phyloP scores from a whole-genome alignment of 1,284 basidiomycete species.

The Chalciporus sp. region DNA sequence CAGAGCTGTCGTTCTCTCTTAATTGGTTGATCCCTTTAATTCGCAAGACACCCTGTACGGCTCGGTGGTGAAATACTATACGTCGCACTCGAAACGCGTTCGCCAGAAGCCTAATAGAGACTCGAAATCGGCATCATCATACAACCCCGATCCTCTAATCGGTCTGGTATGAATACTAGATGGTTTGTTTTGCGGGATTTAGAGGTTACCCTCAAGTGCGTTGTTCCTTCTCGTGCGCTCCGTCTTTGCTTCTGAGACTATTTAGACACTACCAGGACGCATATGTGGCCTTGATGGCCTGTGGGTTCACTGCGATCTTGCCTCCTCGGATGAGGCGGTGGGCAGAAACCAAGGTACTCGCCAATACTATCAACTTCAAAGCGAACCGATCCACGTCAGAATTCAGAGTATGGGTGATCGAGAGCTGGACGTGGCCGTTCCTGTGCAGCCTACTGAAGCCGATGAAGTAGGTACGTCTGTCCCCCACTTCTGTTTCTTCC shows the following conservation, averaged over 20 bases:
- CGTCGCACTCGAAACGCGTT: slow-evolving; percentile 88
- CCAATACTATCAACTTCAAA: slow-evolving; percentile 89
- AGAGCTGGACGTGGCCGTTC: slow-evolving; percentile 66
- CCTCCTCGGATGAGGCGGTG: slow-evolving; percentile 95
- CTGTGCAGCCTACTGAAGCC: slow-evolving; percentile 77
- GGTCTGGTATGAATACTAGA: slow-evolving; percentile 96
- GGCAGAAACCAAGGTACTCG: slow-evolving; percentile 97
- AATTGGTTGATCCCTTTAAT: slow-evolving; percentile 41
- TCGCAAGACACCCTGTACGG: slow-evolving; percentile 89
- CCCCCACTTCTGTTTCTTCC: neutral
- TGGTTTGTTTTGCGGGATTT: slow-evolving; percentile 95
- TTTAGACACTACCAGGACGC: slow-evolving; percentile 89
- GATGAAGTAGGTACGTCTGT: slow-evolving; percentile 67
- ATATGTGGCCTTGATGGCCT: slow-evolving; percentile 76
- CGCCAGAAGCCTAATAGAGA: slow-evolving; percentile 85
- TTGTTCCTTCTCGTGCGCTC: slow-evolving; percentile 15
- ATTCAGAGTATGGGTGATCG: slow-evolving; percentile 71
- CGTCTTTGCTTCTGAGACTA: slow-evolving; percentile 1
- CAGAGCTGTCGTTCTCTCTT: slow-evolving; percentile 56
- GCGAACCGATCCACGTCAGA: slow-evolving; percentile 67
- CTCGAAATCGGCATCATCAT: slow-evolving; percentile 52
- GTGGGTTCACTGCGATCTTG: slow-evolving; percentile 82
- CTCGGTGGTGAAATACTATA: slow-evolving; percentile 90
- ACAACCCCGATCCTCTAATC: slow-evolving; percentile 47
- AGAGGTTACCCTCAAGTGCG: slow-evolving; percentile 80